Evolutionary conservation across 768 basidiomycete genomes (phyloP), one percentile per base, ranked within the genome.

Genomic region (Neoboletus magnificus): DNA sequence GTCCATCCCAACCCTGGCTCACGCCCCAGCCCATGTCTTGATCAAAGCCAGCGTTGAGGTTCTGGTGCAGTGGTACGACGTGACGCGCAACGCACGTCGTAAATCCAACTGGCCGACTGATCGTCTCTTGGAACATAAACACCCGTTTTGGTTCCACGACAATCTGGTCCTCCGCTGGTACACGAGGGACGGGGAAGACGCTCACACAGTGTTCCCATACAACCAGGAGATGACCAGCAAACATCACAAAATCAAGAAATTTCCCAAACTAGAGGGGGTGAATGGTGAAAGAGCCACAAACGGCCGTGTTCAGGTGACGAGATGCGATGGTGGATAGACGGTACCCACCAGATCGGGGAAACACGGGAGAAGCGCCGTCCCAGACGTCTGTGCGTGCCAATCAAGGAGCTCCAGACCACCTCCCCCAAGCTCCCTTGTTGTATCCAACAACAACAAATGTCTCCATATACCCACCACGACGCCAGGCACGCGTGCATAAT

Each of bases 181-280:
- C 30, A 2, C 11, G 30, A 1, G 68, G 70, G 7, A 69, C 18
- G 0, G 61, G 55, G 22, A 67, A 69, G 10, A 70, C 68, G 50
- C 68, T 68, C 47, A 68, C 50, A 30, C 63, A 60, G 32, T 33
- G 42, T 54, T 69, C 70, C 70, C 70, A 71, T 53, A 62, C 60
- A 13, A 68, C 57, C 56, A 70, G 49, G 1, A 69, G 12, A 50
- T 68, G 61, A 1, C 41, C 61, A 0, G 59, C 36, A 41, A 69
- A 70, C 43, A 63, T 52, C 35, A 56, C 53, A 18, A 70, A 69
- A 37, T 67, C 63, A 25, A 70, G 57, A 55, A 63, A 69, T 8
- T 11, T 0, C 3, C 68, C 68, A 57, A 60, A 70, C 68, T 69
- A 35, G 30, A 27, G 13, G 13, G 6, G 18, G n/a, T 13, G 30